Evolutionary conservation across 2,329 filamentous ascomycete genomes (phyloP), one percentile per base, ranked within the genome.

Genomic region (Calcarisporium arbuscula): DNA sequence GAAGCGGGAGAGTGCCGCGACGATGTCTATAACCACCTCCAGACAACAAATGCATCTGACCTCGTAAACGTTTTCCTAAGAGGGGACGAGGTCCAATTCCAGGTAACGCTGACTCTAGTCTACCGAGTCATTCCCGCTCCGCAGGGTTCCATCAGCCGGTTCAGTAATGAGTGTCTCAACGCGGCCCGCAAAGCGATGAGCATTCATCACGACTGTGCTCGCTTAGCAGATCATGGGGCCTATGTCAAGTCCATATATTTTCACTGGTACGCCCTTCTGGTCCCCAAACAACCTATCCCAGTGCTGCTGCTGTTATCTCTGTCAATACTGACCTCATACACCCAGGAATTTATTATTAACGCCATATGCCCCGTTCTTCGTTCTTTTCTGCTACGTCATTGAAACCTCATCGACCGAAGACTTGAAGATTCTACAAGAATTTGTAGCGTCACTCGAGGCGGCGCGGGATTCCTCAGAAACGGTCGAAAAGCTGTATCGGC

Each of bases 321-420:
- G n/a, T n/a, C n/a, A n/a, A n/a, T n/a, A n/a, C n/a, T n/a, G n/a
- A n/a, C n/a, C n/a, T n/a, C n/a, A n/a, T n/a, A n/a, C 19, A 12
- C 21, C 5, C 20, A 72, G 71, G 71, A 68, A 66, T n/a, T 53
- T 75, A 18, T 57, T 77, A 16, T 62, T 75, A 40, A 68, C 69
- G 3, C 75, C 74, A 0, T 78, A 79, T 45, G 68, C 72, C 1
- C 74, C 74, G 1, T 75, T 77, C 46, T 74, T 76, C 35, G 68
- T 77, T 18, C 57, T 78, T 18, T 77, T 80, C 52, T 74, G 70
- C 47, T 67, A 72, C 40, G 60, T 74, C 34, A 67, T 76, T 30
- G 72, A 79, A 46, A 70, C 72, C 1, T 68, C 60, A 4, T 62
- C 70, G 6, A 55, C 66, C 18, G 54, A 59, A 15, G 78, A 83